Evolutionary conservation across 1,284 basidiomycete genomes (phyloP).

Genomic region (Cryptococcus sp.): DNA sequence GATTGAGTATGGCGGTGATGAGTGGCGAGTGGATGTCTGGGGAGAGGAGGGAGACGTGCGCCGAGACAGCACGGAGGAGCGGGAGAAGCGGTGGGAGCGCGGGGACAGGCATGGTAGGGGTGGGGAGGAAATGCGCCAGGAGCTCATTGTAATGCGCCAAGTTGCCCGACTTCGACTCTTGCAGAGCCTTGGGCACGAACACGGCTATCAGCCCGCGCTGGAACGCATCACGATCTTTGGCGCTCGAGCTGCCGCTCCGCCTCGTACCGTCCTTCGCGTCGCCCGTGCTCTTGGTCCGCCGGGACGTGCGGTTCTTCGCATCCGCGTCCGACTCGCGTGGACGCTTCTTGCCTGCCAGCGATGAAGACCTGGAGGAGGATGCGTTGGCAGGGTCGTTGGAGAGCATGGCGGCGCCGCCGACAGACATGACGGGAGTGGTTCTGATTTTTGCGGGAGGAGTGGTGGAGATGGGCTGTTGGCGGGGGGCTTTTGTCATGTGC

Average conservation of each 20-base stretch:
- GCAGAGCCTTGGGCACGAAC: conserved; percentile 47
- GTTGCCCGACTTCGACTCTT: conserved; percentile 45
- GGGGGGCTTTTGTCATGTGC: conserved; percentile 29
- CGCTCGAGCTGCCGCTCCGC: conserved; percentile 8
- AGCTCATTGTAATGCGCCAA: conserved; percentile 55
- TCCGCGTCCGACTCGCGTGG: conserved; percentile 37
- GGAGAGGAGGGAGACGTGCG: conserved; percentile 56
- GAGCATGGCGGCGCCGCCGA: conserved; percentile 16
- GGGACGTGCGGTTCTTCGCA: conserved; percentile 17
- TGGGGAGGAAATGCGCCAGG: conserved; percentile 53
- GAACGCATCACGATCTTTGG: conserved; percentile 41
- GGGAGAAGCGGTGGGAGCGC: conserved; percentile 52
- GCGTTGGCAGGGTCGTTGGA: conserved; percentile 18
- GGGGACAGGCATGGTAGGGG: conserved; percentile 29
- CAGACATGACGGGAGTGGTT: conserved; percentile 10
- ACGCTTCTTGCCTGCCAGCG: conserved; percentile 42
- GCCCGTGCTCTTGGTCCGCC: conserved; percentile 45
- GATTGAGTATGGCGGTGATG: conserved; percentile 78
- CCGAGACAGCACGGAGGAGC: conserved; percentile 62
- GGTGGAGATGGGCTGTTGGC: conserved; percentile 1
- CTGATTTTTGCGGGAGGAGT: conserved; percentile 9
- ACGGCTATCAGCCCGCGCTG: conserved; percentile 48
- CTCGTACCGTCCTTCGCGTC: conserved; percentile 23
- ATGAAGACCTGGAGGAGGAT: conserved; percentile 32
- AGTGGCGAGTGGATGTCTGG: conserved; percentile 66